Percentiles rank a stretch among this genome's conserved stretches.
Evolutionary conservation across 306 rosid genomes (phyloP).

Genomic region (Vicia sativa): DNA sequence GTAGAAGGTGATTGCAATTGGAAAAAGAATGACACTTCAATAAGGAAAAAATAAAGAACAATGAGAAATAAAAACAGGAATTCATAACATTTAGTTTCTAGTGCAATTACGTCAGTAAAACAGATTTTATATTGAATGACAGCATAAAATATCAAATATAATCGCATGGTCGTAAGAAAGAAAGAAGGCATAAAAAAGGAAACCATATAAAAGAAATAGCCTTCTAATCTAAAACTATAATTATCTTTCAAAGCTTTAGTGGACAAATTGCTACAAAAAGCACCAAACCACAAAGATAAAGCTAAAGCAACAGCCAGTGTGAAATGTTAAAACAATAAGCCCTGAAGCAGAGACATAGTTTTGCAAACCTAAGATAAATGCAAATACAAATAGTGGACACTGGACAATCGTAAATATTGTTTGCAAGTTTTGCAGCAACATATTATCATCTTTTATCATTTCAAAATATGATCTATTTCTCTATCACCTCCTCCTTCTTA

Average conservation of each 20-base stretch:
- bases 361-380: constrained; percentile 2
- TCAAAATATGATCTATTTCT: neutral
- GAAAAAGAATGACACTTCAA: constrained; percentile 82
- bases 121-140: constrained; percentile 22
- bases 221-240: neutral
- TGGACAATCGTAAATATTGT: constrained; percentile 18
- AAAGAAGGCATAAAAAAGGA: constrained; percentile 9
- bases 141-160: constrained; percentile 20
- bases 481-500: constrained; percentile 23
- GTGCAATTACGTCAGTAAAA: constrained; percentile 1
- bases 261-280: constrained; percentile 1
- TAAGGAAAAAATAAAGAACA: constrained; percentile 42
- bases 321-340: constrained; percentile 17
- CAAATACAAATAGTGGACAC: constrained; percentile 22
- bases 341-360: neutral
- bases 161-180: constrained; percentile 20
- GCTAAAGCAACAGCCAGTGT: neutral
- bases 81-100: constrained; percentile 20
- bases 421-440: neutral
- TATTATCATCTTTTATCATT: constrained; percentile 12
- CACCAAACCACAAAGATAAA: constrained; percentile 1
- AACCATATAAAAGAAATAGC: neutral
- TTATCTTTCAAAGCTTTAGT: constrained; percentile 14
- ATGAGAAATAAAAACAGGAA: constrained; percentile 28
- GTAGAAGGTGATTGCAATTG: constrained; percentile 94